Evolutionary conservation across 352 stramenopile species (phyloP).

Genomic region (Phytopythium aichiense): DNA sequence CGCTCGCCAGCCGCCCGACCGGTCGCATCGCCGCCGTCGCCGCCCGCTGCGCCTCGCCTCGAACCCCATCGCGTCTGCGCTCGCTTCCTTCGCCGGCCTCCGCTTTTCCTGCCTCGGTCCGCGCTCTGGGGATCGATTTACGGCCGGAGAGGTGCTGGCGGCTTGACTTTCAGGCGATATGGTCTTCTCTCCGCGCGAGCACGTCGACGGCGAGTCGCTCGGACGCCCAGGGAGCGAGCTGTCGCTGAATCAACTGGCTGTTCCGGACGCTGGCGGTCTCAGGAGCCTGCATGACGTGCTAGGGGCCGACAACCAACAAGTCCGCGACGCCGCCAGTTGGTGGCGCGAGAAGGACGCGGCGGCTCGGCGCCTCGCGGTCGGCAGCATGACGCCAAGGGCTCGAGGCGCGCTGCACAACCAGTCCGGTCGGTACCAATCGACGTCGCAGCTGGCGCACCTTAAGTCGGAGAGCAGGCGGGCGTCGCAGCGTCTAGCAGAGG

Average conservation of each 20-base stretch:
- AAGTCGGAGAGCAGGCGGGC: constrained; percentile 7
- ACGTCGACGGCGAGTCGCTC: neutral
- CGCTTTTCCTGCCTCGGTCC: neutral
- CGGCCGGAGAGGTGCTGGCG: neutral
- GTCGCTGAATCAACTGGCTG: neutral
- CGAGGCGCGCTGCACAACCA: neutral
- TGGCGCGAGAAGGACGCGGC: neutral
- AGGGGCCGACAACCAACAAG: neutral
- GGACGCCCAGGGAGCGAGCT: neutral
- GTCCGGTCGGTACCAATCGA: neutral
- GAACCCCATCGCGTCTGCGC: neutral
- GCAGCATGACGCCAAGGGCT: neutral
- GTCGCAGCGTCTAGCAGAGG: neutral
- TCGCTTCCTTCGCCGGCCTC: neutral
- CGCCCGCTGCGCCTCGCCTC: neutral
- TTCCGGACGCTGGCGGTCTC: no score
- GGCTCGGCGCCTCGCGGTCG: neutral
- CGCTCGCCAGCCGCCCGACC: neutral
- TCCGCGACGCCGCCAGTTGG: neutral
- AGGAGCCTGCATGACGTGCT: neutral
- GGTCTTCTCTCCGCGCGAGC: constrained; percentile 2
- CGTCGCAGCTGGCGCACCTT: constrained; percentile 7
- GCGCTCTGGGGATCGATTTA: neutral
- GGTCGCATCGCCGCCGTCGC: neutral
- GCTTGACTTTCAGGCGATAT: neutral